Percentiles rank a stretch among this genome's conserved stretches.
These are phyloP conservation scores for Tetrahymena elliotti DNA, from an alignment of 73 alveolate species.

Conservation along the genomic window DNA sequence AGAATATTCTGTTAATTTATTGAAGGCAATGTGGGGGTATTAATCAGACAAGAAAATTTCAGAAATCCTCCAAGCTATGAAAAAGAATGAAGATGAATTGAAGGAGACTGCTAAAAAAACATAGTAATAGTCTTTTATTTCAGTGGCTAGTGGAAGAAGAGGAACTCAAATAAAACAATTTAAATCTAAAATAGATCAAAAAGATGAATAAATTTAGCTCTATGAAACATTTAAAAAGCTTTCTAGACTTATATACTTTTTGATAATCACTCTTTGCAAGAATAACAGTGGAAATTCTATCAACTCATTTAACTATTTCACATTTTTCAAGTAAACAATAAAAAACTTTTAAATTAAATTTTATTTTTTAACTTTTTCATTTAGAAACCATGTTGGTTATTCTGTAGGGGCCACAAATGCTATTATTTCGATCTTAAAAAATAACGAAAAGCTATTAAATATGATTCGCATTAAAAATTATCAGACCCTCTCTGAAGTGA, in stretches of 20 bases:
- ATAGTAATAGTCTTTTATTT: neutral
- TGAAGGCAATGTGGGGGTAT: neutral
- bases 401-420: neutral
- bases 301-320: neutral
- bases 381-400: neutral
- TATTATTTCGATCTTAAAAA: neutral
- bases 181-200: neutral
- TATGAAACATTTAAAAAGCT: neutral
- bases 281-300: neutral
- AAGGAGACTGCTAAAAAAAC: neutral
- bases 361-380: neutral
- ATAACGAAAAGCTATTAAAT: neutral
- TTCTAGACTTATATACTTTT: neutral
- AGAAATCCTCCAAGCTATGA: neutral
- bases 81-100: neutral
- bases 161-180: neutral
- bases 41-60: neutral
- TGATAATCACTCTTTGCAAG: neutral
- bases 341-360: neutral
- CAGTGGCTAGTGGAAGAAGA: neutral
- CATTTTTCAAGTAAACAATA: neutral
- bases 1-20: neutral
- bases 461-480: neutral
- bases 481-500: neutral
- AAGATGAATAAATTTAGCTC: neutral